phyloP scores from a whole-genome alignment of 208 protist species.

The Crithidia bombi region DNA sequence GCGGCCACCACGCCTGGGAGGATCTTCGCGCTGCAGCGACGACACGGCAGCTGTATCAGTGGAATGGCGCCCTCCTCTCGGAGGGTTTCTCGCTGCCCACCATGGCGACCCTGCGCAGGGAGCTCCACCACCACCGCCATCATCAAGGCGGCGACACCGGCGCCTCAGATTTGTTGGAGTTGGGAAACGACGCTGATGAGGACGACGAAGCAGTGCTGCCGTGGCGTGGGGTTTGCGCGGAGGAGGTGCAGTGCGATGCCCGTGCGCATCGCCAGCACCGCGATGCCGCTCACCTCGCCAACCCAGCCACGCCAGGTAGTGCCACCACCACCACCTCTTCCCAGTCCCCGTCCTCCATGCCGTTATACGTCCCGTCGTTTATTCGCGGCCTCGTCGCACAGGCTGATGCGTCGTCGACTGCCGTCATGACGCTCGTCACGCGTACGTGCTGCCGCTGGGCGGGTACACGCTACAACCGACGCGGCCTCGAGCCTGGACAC shows the following conservation, averaged over 20 bases:
- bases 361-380: slow-evolving; percentile 56
- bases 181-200: not conserved
- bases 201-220: not conserved
- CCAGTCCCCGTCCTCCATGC: slow-evolving; percentile 20
- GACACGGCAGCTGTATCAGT: slow-evolving; percentile 35
- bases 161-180: not conserved
- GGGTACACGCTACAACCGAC: slow-evolving; percentile 87
- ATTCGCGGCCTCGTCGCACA: slow-evolving; percentile 62
- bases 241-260: slow-evolving; percentile 29
- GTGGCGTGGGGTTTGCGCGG: slow-evolving; percentile 26
- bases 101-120: slow-evolving; percentile 5
- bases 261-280: not conserved
- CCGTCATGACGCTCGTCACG: slow-evolving; percentile 54
- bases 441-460: slow-evolving; percentile 75
- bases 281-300: not conserved
- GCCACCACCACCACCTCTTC: not conserved
- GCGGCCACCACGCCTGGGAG: slow-evolving; percentile 8
- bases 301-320: not conserved
- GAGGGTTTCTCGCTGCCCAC: slow-evolving; percentile 29
- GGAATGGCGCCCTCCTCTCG: slow-evolving; percentile 31
- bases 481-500: slow-evolving; percentile 66
- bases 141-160: not conserved
- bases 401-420: slow-evolving; percentile 14
- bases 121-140: not conserved
- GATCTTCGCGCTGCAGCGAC: slow-evolving; percentile 14